phyloP scores from a whole-genome alignment of 2,329 filamentous ascomycete species.

The Nemania serpens region DNA sequence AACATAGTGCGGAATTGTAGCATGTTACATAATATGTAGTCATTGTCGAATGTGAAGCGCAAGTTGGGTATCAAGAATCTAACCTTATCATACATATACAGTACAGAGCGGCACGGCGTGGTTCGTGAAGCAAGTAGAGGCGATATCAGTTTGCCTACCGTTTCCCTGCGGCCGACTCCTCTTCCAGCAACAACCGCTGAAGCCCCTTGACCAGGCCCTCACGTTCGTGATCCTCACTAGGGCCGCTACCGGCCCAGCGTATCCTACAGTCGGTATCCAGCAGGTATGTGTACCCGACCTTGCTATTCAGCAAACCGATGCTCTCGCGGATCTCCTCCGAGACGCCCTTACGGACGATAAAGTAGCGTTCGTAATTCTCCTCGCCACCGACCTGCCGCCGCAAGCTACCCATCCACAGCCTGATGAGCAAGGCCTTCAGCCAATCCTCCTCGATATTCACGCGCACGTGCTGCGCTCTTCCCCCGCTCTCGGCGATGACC shows the following conservation, averaged over 20 bases:
- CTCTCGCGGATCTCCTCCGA: constrained; percentile 65
- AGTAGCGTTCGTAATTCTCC: constrained; percentile 64
- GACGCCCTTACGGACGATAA: constrained; percentile 62
- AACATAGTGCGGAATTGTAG: no score
- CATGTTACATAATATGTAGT: no score
- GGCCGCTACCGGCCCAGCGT: constrained; percentile 87
- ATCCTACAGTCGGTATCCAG: constrained; percentile 87
- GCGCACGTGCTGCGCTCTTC: constrained; percentile 74
- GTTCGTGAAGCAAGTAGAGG: not conserved
- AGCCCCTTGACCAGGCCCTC: constrained; percentile 69
- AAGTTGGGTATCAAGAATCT: constrained; percentile 27
- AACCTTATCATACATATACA: constrained; percentile 13
- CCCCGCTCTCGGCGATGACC: constrained; percentile 58
- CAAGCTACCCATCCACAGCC: constrained; percentile 60
- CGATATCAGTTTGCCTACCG: not conserved
- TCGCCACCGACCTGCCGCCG: constrained; percentile 54
- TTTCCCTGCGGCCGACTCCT: constrained; percentile 31
- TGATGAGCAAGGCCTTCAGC: constrained; percentile 65
- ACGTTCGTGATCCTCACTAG: constrained; percentile 67
- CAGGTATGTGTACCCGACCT: constrained; percentile 92
- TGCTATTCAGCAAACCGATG: constrained; percentile 79
- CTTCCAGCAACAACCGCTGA: constrained; percentile 64
- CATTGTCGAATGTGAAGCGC: not conserved
- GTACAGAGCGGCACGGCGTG: not conserved
- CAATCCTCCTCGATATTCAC: constrained; percentile 87